Conservation (phyloP, 2,329 filamentous ascomycete genomes). For the Aureobasidium lini region DNA sequence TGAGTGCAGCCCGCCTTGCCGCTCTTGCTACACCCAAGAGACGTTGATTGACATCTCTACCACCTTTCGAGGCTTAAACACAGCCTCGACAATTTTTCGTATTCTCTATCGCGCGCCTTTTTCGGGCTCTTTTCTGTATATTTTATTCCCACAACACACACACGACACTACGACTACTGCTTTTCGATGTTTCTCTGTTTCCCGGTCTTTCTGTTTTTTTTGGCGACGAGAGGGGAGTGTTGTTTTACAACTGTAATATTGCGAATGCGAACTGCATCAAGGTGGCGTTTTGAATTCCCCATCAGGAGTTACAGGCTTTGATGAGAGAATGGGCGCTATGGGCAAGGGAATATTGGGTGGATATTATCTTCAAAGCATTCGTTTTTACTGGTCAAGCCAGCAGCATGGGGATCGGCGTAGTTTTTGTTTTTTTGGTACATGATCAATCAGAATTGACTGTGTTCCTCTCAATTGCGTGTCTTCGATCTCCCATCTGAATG, state of each 20-base stretch:
- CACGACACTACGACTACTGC: background rate
- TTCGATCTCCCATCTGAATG: no score
- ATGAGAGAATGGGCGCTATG: constrained; percentile 17
- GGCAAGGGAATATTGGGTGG: background rate
- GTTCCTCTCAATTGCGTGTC: background rate
- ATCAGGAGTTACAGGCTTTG: constrained; percentile 16
- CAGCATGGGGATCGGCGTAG: background rate
- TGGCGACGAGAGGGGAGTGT: constrained; percentile 29
- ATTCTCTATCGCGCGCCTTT: background rate
- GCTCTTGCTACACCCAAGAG: constrained; percentile 14
- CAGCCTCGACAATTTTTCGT: background rate
- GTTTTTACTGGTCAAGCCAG: background rate
- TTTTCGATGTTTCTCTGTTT: background rate
- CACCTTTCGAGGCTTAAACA: background rate
- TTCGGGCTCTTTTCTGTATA: background rate
- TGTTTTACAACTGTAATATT: constrained; percentile 14
- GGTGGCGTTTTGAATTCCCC: background rate
- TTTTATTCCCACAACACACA: background rate
- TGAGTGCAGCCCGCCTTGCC: constrained; percentile 15
- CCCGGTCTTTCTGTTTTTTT: background rate
- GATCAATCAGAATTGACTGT: background rate
- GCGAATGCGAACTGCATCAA: no score
- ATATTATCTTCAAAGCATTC: background rate
- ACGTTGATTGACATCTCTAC: background rate
- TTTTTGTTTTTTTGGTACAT: background rate